Conservation (phyloP, 805 yeast genomes). For the Candida sanyiensis region DNA sequence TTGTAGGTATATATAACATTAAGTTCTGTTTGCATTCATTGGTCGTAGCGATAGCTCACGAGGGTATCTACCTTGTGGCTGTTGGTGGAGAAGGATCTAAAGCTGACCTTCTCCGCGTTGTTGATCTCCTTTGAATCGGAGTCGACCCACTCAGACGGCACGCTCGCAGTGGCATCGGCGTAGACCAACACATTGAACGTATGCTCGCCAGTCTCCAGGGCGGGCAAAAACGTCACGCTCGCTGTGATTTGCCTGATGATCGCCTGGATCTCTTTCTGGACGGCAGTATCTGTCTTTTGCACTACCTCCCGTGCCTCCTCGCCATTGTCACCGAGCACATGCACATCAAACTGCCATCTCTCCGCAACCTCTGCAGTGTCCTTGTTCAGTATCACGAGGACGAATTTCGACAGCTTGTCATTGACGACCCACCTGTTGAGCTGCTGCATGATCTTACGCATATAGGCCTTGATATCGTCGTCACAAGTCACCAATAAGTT, state of each 20-base stretch:
- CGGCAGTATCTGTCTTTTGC: constrained; percentile 34
- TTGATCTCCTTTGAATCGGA: constrained; percentile 52
- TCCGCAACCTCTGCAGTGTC: constrained; percentile 66
- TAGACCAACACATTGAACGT: constrained; percentile 84
- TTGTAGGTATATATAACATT: constrained; percentile 1
- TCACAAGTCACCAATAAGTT: constrained; percentile 67
- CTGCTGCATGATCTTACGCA: constrained; percentile 61
- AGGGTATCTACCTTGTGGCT: constrained; percentile 66
- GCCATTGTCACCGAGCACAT: constrained; percentile 29
- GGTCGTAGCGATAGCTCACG: constrained; percentile 40
- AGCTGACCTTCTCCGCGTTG: constrained; percentile 62
- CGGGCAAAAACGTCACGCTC: constrained; percentile 79
- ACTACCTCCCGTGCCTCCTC: constrained; percentile 5
- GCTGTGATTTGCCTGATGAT: constrained; percentile 86
- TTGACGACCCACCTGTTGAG: constrained; percentile 69
- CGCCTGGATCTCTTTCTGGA: constrained; percentile 75
- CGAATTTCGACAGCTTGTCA: constrained; percentile 60
- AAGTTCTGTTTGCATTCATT: too few species aligned
- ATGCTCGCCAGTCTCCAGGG: constrained; percentile 53
- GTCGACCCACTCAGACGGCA: constrained; percentile 84
- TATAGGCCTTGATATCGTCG: constrained; percentile 68
- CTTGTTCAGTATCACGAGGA: constrained; percentile 67
- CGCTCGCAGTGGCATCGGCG: constrained; percentile 61
- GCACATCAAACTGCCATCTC: constrained; percentile 79
- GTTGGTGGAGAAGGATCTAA: constrained; percentile 61